Evolutionary conservation across 352 stramenopile genomes (phyloP).

Genomic region (Phytophthora boehmeriae): DNA sequence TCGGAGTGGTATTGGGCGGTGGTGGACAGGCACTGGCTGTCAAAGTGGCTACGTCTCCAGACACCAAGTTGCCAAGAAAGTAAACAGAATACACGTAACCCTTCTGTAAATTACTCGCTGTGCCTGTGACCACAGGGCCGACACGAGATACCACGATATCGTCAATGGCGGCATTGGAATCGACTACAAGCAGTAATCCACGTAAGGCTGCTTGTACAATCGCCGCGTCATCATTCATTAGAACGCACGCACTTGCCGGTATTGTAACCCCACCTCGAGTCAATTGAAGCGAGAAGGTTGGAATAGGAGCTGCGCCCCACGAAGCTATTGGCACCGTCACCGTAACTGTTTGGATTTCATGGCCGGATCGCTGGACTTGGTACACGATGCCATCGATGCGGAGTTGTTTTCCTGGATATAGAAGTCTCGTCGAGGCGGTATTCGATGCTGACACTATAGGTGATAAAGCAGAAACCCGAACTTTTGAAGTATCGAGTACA

Average conservation of each 20-base stretch:
- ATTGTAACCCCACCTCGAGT: slow-evolving; percentile 34
- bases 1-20: too few relatives aligned
- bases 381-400: slow-evolving; percentile 91
- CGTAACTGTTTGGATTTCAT: slow-evolving; percentile 89
- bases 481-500: slow-evolving; percentile 50
- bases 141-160: slow-evolving; percentile 65
- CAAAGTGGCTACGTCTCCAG: slow-evolving; percentile 86
- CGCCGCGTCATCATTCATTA: slow-evolving; percentile 34
- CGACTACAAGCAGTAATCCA: slow-evolving; percentile 24
- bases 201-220: slow-evolving; percentile 20
- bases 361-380: slow-evolving; percentile 83
- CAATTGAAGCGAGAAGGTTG: slow-evolving; percentile 49
- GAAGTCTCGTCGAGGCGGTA: slow-evolving; percentile 43
- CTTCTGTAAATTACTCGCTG: too few relatives aligned
- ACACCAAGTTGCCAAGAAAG: slow-evolving; percentile 84
- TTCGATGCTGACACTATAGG: slow-evolving; percentile 45
- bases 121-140: slow-evolving; percentile 37
- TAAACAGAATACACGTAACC: slow-evolving; percentile 94
- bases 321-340: slow-evolving; percentile 43
- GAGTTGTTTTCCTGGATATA: slow-evolving; percentile 86
- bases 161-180: slow-evolving; percentile 21
- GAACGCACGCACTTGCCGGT: slow-evolving; percentile 46
- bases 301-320: not conserved
- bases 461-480: slow-evolving; percentile 49
- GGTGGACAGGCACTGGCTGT: too few relatives aligned